Evolutionary conservation across 805 yeast species (phyloP).

Genomic region (Metschnikowia continentalis): DNA sequence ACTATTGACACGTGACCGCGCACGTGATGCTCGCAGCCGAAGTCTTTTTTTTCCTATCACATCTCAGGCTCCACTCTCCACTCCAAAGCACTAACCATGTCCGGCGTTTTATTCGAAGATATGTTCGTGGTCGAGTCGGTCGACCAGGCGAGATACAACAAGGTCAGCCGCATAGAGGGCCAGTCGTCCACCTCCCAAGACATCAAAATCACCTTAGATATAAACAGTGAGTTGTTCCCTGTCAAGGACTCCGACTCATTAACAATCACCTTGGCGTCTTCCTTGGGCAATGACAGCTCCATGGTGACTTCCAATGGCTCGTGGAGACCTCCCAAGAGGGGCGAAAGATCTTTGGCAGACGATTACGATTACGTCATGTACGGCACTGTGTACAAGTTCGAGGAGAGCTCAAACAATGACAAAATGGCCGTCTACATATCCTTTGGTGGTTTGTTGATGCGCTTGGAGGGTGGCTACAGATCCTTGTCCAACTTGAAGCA

Average conservation of each 20-base stretch:
- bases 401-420: slow-evolving; percentile 67
- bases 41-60: slow-evolving; percentile 2
- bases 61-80: slow-evolving; percentile 1
- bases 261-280: slow-evolving; percentile 81
- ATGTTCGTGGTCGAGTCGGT: slow-evolving; percentile 80
- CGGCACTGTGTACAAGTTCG: slow-evolving; percentile 95
- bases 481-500: slow-evolving; percentile 84
- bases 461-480: slow-evolving; percentile 93
- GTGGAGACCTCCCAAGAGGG: slow-evolving; percentile 81
- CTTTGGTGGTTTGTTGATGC: slow-evolving; percentile 90
- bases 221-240: slow-evolving; percentile 90
- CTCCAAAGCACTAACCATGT: slow-evolving; percentile 24
- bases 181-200: slow-evolving; percentile 78
- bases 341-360: slow-evolving; percentile 85
- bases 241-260: slow-evolving; percentile 70
- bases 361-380: slow-evolving; percentile 98
- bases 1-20: not conserved
- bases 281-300: slow-evolving; percentile 50
- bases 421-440: slow-evolving; percentile 86
- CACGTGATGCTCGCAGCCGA: slow-evolving; percentile 5
- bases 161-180: slow-evolving; percentile 84
- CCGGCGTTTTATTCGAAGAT: slow-evolving; percentile 83
- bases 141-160: slow-evolving; percentile 87
- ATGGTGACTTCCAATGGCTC: slow-evolving; percentile 53
- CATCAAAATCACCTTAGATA: slow-evolving; percentile 79